Evolutionary conservation across 2,329 filamentous ascomycete species (phyloP), one percentile per base, ranked within the genome.

Genomic region (Metarhizium brunneum): DNA sequence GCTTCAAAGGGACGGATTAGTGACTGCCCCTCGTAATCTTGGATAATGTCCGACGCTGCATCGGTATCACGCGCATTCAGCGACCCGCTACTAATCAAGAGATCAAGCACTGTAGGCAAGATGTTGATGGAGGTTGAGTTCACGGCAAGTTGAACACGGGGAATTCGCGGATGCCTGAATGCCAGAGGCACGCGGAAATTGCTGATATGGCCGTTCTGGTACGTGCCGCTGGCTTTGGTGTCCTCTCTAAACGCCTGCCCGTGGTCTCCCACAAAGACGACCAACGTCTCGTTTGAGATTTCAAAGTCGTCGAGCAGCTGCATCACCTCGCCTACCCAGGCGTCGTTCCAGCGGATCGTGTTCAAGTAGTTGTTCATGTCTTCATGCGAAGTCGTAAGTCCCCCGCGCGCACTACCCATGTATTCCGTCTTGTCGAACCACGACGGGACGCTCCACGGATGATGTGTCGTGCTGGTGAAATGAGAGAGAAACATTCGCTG

Each of bases 21-120:
- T 0, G 69, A 71, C 52, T 69, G 67, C 5, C 69, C 69, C 47
- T 71, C 69, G 47, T 69, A 71, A 52, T 71, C 69, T 42, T 62
- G 61, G 2, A 68, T 56, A 13, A 71, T 61, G 30, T 70, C 67
- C 2, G 53, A 58, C 0, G 66, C 66, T 13, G 64, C 65, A 6
- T 54, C 51, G 16, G 59, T 56, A 11, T 65, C 61, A 36, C 62
- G 54, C 5, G 57, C 48, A 42, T 62, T 61, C 45, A 71, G 63
- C 11, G 69, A 71, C 35, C 62, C 64, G 4, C 63, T 69, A 56
- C 68, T 66, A 48, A 68, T 58, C 30, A 71, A 64, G 0, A 71
- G 61, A 36, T 71, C 69, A 35, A 71, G 64, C 25, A 71, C 66
- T 1, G 68, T 69, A 0, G 69, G 69, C 1, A 71, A 60, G 25